Percentiles rank a stretch among this genome's conserved stretches.
Evolutionary conservation across 2,329 filamentous ascomycete species (phyloP).

Genomic region (Diplodia corticola): DNA sequence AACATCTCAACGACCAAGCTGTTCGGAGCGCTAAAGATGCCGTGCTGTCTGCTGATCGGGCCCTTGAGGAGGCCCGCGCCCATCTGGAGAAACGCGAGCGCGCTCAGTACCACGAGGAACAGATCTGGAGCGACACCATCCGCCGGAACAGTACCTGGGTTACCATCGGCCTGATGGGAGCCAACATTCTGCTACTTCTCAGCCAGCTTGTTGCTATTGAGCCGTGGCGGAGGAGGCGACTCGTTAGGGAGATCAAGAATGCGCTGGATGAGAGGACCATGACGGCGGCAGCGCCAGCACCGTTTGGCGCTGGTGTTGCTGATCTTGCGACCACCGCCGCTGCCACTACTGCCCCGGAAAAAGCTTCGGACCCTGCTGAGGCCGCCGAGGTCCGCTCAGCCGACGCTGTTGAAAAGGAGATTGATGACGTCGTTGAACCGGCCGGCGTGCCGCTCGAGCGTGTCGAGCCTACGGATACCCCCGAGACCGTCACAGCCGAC

Average conservation of each 20-base stretch:
- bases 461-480: background rate
- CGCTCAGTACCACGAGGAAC: slow-evolving; percentile 94
- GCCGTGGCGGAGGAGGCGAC: slow-evolving; percentile 79
- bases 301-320: background rate
- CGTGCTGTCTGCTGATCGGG: slow-evolving; percentile 73
- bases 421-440: slow-evolving; percentile 29
- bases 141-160: slow-evolving; percentile 96
- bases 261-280: slow-evolving; percentile 36
- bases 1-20: slow-evolving; percentile 88
- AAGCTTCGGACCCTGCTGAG: background rate
- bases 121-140: slow-evolving; percentile 99
- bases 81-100: slow-evolving; percentile 80
- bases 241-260: slow-evolving; percentile 71
- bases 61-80: slow-evolving; percentile 74
- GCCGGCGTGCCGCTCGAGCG: slow-evolving; percentile 22
- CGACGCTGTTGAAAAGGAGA: slow-evolving; percentile 27
- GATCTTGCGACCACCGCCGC: background rate
- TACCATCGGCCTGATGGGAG: slow-evolving; percentile 95
- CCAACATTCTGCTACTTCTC: slow-evolving; percentile 88
- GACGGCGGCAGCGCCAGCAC: slow-evolving; percentile 8
- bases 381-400: background rate
- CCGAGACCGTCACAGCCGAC: background rate
- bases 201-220: slow-evolving; percentile 86
- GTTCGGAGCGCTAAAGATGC: slow-evolving; percentile 71
- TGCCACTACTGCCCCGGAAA: background rate